Percentiles rank a stretch among this genome's conserved stretches.
phyloP scores from a whole-genome alignment of 495 filamentous ascomycete species.

The Chaetomium cochliodes region DNA sequence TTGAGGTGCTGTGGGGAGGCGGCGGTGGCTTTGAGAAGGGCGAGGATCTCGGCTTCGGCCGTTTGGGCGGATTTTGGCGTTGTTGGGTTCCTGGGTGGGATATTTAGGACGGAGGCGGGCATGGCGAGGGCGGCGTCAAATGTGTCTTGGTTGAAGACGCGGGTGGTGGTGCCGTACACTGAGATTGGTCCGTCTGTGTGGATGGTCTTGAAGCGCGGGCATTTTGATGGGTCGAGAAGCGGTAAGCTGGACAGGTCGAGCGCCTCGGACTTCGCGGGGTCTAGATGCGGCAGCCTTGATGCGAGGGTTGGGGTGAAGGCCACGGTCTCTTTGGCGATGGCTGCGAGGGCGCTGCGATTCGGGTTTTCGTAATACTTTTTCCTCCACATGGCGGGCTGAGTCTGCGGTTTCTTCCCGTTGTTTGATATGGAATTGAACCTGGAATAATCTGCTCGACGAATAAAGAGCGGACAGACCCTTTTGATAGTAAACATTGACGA shows the following conservation, averaged over 20 bases:
- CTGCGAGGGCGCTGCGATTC: conserved; percentile 21
- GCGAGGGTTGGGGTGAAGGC: conserved; percentile 25
- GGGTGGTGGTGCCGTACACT: conserved; percentile 31
- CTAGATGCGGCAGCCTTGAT: conserved; percentile 23
- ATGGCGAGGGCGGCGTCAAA: conserved; percentile 52
- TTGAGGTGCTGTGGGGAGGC: conserved; percentile 20
- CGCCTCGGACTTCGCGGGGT: conserved; percentile 20
- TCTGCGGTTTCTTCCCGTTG: not conserved
- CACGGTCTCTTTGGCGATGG: conserved; percentile 31
- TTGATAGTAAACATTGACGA: not conserved
- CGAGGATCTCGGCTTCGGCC: not conserved
- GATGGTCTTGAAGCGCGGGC: conserved; percentile 27
- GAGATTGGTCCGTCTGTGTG: conserved; percentile 11
- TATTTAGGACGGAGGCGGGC: conserved; percentile 18
- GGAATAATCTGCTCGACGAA: not conserved
- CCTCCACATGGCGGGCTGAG: conserved; percentile 13
- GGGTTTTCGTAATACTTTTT: conserved; percentile 19
- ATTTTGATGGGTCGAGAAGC: conserved; percentile 24
- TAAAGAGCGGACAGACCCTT: not conserved
- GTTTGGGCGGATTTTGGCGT: not conserved
- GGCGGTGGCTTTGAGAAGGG: conserved; percentile 8
- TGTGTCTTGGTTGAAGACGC: conserved; percentile 52
- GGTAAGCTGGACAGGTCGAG: conserved; percentile 15
- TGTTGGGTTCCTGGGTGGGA: not conserved
- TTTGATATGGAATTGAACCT: not conserved